Conservation (phyloP, 2,329 filamentous ascomycete species). For the Magnaporthiopsis rhizophila region DNA sequence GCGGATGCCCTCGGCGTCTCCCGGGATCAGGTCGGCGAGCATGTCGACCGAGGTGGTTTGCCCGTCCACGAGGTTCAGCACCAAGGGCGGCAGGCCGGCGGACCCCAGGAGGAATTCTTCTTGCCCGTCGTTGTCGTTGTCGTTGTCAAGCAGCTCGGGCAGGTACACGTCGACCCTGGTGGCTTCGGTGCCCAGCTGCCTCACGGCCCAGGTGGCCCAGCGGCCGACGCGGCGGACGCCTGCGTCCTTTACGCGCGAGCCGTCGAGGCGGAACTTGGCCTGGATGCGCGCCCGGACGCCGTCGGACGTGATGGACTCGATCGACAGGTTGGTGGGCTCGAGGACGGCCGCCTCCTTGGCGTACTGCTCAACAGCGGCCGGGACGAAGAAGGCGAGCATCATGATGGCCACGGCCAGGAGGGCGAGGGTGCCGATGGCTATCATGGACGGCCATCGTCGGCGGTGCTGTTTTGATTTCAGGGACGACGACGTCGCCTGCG, state of each 20-base stretch:
- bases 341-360: constrained; percentile 75
- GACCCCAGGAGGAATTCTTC: constrained; percentile 71
- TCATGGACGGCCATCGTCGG: constrained; percentile 64
- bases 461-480: constrained; percentile 21
- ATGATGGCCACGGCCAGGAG: constrained; percentile 60
- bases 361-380: constrained; percentile 76
- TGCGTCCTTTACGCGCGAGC: constrained; percentile 61
- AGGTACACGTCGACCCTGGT: constrained; percentile 70
- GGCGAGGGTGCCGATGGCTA: constrained; percentile 63
- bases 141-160: constrained; percentile 71
- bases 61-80: constrained; percentile 69
- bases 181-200: constrained; percentile 64
- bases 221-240: constrained; percentile 68
- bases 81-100: constrained; percentile 66
- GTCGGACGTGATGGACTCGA: constrained; percentile 73
- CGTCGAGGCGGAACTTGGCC: constrained; percentile 75
- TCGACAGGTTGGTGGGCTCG: constrained; percentile 73
- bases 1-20: constrained; percentile 68
- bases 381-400: constrained; percentile 70
- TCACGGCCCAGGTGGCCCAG: constrained; percentile 72
- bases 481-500: constrained; percentile 14
- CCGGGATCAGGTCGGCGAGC: constrained; percentile 65
- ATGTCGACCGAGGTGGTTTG: constrained; percentile 73
- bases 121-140: too few relatives aligned
- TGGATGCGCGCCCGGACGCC: constrained; percentile 75